Base-by-base conservation (phyloP, 495 filamentous ascomycete genomes). In the Paragyromitra xinjiangensis region DNA sequence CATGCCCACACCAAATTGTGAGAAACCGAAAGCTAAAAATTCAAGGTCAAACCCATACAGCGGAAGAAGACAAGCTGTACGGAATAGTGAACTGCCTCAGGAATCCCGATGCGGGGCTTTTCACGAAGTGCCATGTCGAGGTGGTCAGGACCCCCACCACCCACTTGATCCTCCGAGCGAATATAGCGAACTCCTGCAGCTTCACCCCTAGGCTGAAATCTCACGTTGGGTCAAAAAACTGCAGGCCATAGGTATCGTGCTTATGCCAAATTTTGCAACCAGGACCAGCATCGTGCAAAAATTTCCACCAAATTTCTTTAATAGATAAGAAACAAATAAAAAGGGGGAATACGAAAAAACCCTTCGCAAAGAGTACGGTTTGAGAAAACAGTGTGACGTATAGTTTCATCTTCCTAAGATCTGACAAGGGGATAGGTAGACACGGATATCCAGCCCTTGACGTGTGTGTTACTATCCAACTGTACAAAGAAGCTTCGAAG, bases 51-150 rank as follows among this genome's bases (percentile, higher is more conserved):
- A 45, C 39, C 16, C 67, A 73, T 53, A 63, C 11, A 37, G 59
- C 62, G 62, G 50, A 55, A 65, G 70, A 40, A 69, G 65, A 45
- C 66, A 55, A 68, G 66, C 66, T 69, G 50, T 40, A 39, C 66
- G 40, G 61, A 62, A 44, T 12, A 39, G 59, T 64, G 59, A 63
- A 76, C 68, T 77, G 42, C 69, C 74, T 59, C 61, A 77, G 74
- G 74, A 73, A 73, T 66, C 69, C 69, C 74, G 74, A 77, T 77
- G 69, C 74, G 69, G 74, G 74, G 74, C 51, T 59, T 64, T 34
- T 73, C 45, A 64, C 50, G 14, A 45, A 65, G 59, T 63, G 22
- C 53, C 68, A 64, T 72, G 24, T 12, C 6, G 39, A 42, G 66
- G 64, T 59, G 16, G 26, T 58, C 64, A 61, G 72, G 73, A 34